phyloP scores from a whole-genome alignment of 345 rosid genomes.

The Toxicodendron radicans region DNA sequence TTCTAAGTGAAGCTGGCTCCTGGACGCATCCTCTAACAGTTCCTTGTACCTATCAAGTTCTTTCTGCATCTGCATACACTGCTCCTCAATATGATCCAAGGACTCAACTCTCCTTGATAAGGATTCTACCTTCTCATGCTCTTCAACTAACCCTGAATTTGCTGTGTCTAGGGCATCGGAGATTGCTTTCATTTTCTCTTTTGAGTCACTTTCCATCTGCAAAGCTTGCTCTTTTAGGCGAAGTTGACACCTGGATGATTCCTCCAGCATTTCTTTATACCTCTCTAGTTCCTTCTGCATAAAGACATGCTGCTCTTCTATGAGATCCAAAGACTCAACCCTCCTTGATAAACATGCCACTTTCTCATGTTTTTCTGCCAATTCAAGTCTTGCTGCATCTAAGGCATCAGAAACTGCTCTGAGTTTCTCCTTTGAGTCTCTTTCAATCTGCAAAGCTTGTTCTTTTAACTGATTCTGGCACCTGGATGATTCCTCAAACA shows the following conservation, averaged over 20 bases:
- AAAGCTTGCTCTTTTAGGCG: conserved; percentile 43
- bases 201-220: conserved; percentile 39
- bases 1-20: conserved; percentile 29
- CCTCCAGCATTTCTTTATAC: conserved; percentile 45
- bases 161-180: conserved; percentile 46
- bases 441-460: conserved; percentile 19
- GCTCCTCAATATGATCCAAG: conserved; percentile 33
- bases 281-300: conserved; percentile 47
- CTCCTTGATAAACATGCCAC: conserved; percentile 37
- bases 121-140: conserved; percentile 35
- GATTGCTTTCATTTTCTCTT: conserved; percentile 42
- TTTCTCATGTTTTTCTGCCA: conserved; percentile 33
- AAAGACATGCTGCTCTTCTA: conserved; percentile 41
- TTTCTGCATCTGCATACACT: conserved; percentile 31
- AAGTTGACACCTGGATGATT: conserved; percentile 38
- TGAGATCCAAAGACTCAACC: conserved; percentile 35
- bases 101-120: conserved; percentile 39
- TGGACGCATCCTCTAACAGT: conserved; percentile 44
- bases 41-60: conserved; percentile 45
- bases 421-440: conserved; percentile 19
- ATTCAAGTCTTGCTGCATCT: conserved; percentile 15
- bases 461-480: conserved; percentile 19
- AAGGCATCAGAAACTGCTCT: conserved; percentile 24
- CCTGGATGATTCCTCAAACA: conserved; percentile 31
- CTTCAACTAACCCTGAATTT: conserved; percentile 47